phyloP scores from a whole-genome alignment of 2,329 filamentous ascomycete species.

The Monosporascus cannonballus region DNA sequence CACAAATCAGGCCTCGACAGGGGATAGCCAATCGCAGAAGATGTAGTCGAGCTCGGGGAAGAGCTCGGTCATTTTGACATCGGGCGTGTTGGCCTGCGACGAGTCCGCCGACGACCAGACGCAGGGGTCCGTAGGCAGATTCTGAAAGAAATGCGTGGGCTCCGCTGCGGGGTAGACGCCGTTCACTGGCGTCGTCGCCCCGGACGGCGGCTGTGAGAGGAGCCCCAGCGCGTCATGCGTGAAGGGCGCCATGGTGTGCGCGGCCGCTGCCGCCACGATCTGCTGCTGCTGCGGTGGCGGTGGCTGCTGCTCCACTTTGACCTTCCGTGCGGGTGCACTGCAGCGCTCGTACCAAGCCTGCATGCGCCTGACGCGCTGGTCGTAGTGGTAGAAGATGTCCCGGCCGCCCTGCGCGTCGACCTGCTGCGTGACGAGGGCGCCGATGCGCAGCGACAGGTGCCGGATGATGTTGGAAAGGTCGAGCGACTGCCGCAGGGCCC shows the following conservation, averaged over 20 bases:
- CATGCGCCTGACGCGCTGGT: conserved; percentile 4
- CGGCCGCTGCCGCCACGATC: background rate
- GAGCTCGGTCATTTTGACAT: background rate
- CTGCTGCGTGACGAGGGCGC: conserved; percentile 2
- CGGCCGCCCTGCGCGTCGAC: conserved; percentile 2
- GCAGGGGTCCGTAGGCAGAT: background rate
- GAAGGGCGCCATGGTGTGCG: background rate
- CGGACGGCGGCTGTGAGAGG: background rate
- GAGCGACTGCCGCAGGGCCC: background rate
- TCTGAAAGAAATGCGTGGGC: background rate
- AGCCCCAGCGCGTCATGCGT: background rate
- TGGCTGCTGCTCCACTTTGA: background rate
- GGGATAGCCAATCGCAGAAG: background rate
- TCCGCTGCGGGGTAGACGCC: background rate
- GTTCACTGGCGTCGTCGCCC: background rate
- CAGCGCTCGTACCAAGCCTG: conserved; percentile 3
- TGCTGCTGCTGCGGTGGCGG: background rate
- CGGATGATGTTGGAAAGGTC: background rate
- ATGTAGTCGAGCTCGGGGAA: background rate
- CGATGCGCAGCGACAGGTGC: background rate
- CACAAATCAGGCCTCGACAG: background rate
- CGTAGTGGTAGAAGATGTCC: conserved; percentile 3
- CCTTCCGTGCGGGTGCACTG: background rate
- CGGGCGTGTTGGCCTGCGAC: background rate
- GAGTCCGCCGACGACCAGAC: background rate